A percentile compares a stretch with the other conserved stretches of the same genome.
Evolutionary conservation across 2,329 filamentous ascomycete species (phyloP).

Genomic region (Monosporascus sp.): DNA sequence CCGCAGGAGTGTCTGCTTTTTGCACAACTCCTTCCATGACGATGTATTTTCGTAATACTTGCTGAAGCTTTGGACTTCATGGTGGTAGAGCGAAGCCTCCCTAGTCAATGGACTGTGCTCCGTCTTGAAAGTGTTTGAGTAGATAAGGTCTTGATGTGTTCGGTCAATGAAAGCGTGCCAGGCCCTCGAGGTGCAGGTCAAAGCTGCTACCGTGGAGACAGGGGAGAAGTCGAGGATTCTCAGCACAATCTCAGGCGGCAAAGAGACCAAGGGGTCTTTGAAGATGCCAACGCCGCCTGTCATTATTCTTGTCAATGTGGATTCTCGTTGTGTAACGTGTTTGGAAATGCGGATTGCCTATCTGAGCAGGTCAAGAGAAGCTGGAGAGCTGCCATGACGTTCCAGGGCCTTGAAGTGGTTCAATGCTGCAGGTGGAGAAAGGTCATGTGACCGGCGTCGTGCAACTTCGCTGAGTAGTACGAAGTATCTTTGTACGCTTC

Average conservation of each 20-base stretch:
- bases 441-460: no score
- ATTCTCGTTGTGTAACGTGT: no score
- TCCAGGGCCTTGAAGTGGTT: no score
- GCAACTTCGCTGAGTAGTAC: no score
- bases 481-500: no score
- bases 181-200: slow-evolving; percentile 9
- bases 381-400: no score
- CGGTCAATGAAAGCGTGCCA: slow-evolving; percentile 18
- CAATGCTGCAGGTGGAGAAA: no score
- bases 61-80: slow-evolving; percentile 22
- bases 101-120: neutral
- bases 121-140: slow-evolving; percentile 3
- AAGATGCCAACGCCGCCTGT: neutral
- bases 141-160: slow-evolving; percentile 15
- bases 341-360: no score
- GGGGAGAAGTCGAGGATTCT: slow-evolving; percentile 15
- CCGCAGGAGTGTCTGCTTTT: slow-evolving; percentile 32
- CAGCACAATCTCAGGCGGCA: slow-evolving; percentile 18
- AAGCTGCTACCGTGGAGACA: slow-evolving; percentile 6
- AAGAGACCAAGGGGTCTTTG: slow-evolving; percentile 9
- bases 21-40: slow-evolving; percentile 41
- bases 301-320: neutral
- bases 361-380: no score
- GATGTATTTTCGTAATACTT: slow-evolving; percentile 27
- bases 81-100: neutral